These are phyloP conservation scores for Chrysosporium keratinophilum DNA, from an alignment of 2,329 filamentous ascomycete genomes.

Conservation along the genomic window DNA sequence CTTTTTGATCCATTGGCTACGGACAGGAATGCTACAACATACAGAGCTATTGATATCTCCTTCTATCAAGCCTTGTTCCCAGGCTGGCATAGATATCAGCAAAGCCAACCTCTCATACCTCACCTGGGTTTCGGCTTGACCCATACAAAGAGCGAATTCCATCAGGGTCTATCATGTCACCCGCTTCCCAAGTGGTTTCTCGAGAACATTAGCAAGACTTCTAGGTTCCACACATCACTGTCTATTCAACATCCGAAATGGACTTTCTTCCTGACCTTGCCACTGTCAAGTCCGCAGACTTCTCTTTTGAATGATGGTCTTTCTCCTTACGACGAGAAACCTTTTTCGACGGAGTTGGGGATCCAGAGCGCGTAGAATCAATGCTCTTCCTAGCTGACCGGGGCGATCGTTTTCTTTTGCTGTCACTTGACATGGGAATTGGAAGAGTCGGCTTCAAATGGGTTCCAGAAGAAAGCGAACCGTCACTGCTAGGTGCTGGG, in stretches of 20 bases:
- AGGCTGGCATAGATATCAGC: neutral
- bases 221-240: neutral
- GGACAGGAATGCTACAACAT: neutral
- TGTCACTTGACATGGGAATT: conserved; percentile 17
- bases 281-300: neutral
- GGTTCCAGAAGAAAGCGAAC: conserved; percentile 12
- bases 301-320: neutral
- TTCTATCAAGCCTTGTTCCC: neutral
- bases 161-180: neutral
- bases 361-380: neutral
- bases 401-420: conserved; percentile 21
- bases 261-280: neutral
- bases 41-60: neutral
- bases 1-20: neutral
- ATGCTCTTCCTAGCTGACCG: conserved; percentile 5
- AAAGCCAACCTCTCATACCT: too few species aligned
- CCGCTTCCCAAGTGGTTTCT: neutral
- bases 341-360: conserved; percentile 18
- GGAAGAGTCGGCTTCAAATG: conserved; percentile 15
- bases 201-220: too few species aligned
- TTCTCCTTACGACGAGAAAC: conserved; percentile 15
- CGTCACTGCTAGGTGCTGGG: conserved; percentile 4
- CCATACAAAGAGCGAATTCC: neutral
- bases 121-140: too few species aligned
- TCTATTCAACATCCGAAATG: conserved; percentile 1